These are phyloP conservation scores for Myriosclerotinia curreyana DNA, from an alignment of 2,329 filamentous ascomycete genomes.

Conservation along the genomic window DNA sequence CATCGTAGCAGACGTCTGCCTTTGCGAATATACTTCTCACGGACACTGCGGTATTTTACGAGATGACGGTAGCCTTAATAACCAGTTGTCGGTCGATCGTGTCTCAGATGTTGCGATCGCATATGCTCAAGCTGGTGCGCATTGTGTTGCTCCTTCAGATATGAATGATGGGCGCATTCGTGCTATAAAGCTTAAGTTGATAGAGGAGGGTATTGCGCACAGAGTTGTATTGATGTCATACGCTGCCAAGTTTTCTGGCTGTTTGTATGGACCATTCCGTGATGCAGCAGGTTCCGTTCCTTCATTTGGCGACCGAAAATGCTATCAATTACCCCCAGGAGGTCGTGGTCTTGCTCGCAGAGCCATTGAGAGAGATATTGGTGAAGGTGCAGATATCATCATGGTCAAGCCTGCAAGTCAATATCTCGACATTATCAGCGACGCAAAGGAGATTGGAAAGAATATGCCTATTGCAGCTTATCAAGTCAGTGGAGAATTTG, in stretches of 20 bases:
- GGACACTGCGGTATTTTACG: slow-evolving; percentile 95
- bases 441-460: slow-evolving; percentile 89
- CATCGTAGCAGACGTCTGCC: slow-evolving; percentile 88
- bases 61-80: slow-evolving; percentile 90
- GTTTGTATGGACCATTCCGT: slow-evolving; percentile 93
- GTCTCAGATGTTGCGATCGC: slow-evolving; percentile 97
- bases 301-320: slow-evolving; percentile 89
- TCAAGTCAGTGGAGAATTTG: slow-evolving; percentile 94
- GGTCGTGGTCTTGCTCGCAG: slow-evolving; percentile 87
- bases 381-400: slow-evolving; percentile 93
- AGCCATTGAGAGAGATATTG: slow-evolving; percentile 85
- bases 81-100: slow-evolving; percentile 86
- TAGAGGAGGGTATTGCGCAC: slow-evolving; percentile 90
- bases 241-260: slow-evolving; percentile 95
- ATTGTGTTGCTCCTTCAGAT: slow-evolving; percentile 94
- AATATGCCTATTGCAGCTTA: slow-evolving; percentile 94
- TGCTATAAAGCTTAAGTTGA: slow-evolving; percentile 96
- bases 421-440: slow-evolving; percentile 95
- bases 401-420: slow-evolving; percentile 98
- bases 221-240: slow-evolving; percentile 95
- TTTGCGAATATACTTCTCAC: slow-evolving; percentile 98
- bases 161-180: slow-evolving; percentile 99
- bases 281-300: slow-evolving; percentile 90
- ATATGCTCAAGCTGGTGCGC: slow-evolving; percentile 91
- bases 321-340: slow-evolving; percentile 93